Base-by-base conservation (phyloP, 345 rosid species). In the Bruguiera sexangula region DNA sequence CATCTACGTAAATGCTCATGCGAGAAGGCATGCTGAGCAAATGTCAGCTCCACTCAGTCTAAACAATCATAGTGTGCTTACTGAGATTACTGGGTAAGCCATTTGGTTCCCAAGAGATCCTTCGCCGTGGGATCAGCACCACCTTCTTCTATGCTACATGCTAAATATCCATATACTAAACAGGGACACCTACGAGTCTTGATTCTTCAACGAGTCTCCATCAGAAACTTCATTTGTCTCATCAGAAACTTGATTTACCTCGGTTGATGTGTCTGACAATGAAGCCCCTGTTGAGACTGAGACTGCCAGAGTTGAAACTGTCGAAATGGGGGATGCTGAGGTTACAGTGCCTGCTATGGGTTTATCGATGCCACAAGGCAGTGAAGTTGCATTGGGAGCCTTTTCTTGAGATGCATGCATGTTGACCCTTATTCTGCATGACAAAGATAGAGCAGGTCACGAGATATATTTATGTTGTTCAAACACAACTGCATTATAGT, bases 351-450 rank as follows among this genome's bases (percentile, higher is more conserved):
- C 71, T 5, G 76, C 69, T 8, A 57, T 37, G 16, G 78, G 78
- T 24, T 77, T 66, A 26, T 56, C 79, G 8, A 11, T 57, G 11
- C 66, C 74, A 61, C 83, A 82, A 3, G 81, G 82, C 46, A 75
- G 74, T 5, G 82, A 77, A 66, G 69, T 77, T 60, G 82, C 70
- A 22, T 60, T 75, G 5, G 82, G 74, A 73, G 72, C 55, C 74
- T 82, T 86, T 34, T 83, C 50, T 43, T 43, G 50, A 13, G 50
- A 13, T 43, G 50, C 50, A 43, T 43, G 18, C 24, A 9, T 26
- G 27, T n/a, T 55, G 30, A 55, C 59, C 16, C 30, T 55, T 55
- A 55, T 55, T n/a, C 24, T 55, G 24, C 59, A 55, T 55, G 29
- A 15, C 50, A 22, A 22, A 55, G 29, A 22, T 8, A 55, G 4